Percentiles rank a stretch among this genome's conserved stretches.
Conservation (phyloP, 108 stramenopile genomes). For the Tribonema minus region DNA sequence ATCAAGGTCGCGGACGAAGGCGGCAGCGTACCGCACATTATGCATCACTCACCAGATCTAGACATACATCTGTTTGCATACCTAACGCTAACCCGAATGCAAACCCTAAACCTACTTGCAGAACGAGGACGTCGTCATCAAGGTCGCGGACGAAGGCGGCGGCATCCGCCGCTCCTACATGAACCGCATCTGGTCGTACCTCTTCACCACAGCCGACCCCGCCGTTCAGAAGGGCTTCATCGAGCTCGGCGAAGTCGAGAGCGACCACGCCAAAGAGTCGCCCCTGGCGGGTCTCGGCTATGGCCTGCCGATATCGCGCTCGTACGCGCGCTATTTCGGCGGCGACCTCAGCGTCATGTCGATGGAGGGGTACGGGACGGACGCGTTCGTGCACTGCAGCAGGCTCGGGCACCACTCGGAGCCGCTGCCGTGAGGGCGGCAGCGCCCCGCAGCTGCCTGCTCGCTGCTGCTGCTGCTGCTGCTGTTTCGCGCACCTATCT, state of each 20-base stretch:
- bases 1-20: constrained; percentile 94
- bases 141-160: constrained; percentile 91
- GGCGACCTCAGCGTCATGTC: constrained; percentile 92
- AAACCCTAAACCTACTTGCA: too few relatives aligned
- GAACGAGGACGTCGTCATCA: constrained; percentile 84
- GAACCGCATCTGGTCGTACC: constrained; percentile 84
- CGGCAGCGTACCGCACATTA: too few relatives aligned
- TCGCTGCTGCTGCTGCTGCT: too few relatives aligned
- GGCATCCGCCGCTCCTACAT: constrained; percentile 89
- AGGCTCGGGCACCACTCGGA: constrained; percentile 51
- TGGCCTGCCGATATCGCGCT: constrained; percentile 87
- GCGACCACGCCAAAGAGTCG: constrained; percentile 61
- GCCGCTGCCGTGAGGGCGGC: constrained; percentile 51
- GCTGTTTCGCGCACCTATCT: too few relatives aligned
- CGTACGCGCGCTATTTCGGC: constrained; percentile 95
- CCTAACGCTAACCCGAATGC: too few relatives aligned
- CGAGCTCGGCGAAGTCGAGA: constrained; percentile 43
- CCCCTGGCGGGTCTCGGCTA: constrained; percentile 90
- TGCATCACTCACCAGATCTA: too few relatives aligned
- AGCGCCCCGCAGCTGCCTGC: too few relatives aligned
- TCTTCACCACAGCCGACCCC: constrained; percentile 75
- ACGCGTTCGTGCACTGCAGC: constrained; percentile 86
- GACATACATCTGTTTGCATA: too few relatives aligned
- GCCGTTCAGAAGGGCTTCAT: constrained; percentile 47
- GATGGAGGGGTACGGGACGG: constrained; percentile 98